Percentiles rank a stretch among this genome's conserved stretches.
phyloP scores from a whole-genome alignment of 495 filamentous ascomycete genomes.

The Xylaria curta region DNA sequence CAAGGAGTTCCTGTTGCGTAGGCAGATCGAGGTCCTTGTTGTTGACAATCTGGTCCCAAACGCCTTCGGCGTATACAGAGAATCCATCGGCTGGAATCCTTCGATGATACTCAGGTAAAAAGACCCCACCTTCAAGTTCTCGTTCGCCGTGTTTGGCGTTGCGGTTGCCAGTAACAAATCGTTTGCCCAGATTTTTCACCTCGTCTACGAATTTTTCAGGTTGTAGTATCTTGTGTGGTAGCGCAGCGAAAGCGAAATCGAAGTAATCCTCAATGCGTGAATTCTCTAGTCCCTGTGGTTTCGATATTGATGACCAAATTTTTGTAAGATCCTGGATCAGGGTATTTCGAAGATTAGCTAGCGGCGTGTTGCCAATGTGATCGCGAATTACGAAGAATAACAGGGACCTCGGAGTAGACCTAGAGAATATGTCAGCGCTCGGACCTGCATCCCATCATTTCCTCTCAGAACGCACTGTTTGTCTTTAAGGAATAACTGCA shows the following conservation, averaged over 20 bases:
- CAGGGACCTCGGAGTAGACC: conserved; percentile 86
- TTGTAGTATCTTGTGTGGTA: conserved; percentile 96
- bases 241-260: conserved; percentile 93
- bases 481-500: conserved; percentile 95
- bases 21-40: conserved; percentile 98
- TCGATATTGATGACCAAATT: conserved; percentile 91
- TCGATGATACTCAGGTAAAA: conserved; percentile 92
- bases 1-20: conserved; percentile 94
- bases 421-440: conserved; percentile 48
- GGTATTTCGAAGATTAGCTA: conserved; percentile 86
- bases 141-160: conserved; percentile 70
- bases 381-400: conserved; percentile 99
- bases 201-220: conserved; percentile 89
- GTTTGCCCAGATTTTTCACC: conserved; percentile 75
- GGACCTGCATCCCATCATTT: not conserved
- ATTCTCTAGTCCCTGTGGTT: conserved; percentile 85
- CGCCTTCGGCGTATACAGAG: conserved; percentile 85
- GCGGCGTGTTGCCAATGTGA: conserved; percentile 88
- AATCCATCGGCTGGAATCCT: conserved; percentile 96
- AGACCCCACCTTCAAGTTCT: conserved; percentile 75
- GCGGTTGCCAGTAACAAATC: conserved; percentile 80
- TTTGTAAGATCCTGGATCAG: conserved; percentile 86
- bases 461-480: conserved; percentile 67
- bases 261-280: conserved; percentile 96
- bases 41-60: conserved; percentile 98